These are phyloP conservation scores for Knufia petricola DNA, from an alignment of 2,329 filamentous ascomycete genomes.

Conservation along the genomic window DNA sequence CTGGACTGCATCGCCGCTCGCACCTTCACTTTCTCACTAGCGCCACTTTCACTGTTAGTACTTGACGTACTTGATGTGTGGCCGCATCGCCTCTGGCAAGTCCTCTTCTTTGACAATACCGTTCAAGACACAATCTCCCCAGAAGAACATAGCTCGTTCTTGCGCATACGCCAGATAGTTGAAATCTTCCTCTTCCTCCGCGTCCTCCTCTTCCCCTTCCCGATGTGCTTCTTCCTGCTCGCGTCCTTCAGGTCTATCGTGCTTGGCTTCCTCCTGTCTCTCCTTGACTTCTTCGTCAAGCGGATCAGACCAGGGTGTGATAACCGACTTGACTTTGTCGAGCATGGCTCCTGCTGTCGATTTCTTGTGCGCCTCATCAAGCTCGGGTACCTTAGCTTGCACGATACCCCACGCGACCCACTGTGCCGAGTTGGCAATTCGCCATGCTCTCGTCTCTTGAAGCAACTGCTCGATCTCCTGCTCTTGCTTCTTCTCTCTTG, in stretches of 20 bases:
- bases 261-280: slow-evolving; percentile 11
- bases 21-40: not conserved
- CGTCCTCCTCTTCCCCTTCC: slow-evolving; percentile 29
- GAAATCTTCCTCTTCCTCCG: slow-evolving; percentile 64
- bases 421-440: slow-evolving; percentile 73
- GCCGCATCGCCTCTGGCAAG: slow-evolving; percentile 57
- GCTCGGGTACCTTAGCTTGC: slow-evolving; percentile 74
- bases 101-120: slow-evolving; percentile 68
- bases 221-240: slow-evolving; percentile 16
- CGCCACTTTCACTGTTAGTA: slow-evolving; percentile 11
- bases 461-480: slow-evolving; percentile 60
- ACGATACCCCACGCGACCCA: slow-evolving; percentile 97
- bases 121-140: slow-evolving; percentile 75
- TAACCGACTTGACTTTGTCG: slow-evolving; percentile 18
- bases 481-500: slow-evolving; percentile 56
- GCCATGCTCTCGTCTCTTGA: slow-evolving; percentile 74
- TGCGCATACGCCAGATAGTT: slow-evolving; percentile 90
- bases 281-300: slow-evolving; percentile 18
- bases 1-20: not conserved
- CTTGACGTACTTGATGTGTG: slow-evolving; percentile 47
- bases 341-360: slow-evolving; percentile 18
- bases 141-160: slow-evolving; percentile 84
- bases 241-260: slow-evolving; percentile 19
- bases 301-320: slow-evolving; percentile 18
- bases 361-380: slow-evolving; percentile 40